Base-by-base conservation (phyloP, 805 yeast species). In the Yarrowia bubula region DNA sequence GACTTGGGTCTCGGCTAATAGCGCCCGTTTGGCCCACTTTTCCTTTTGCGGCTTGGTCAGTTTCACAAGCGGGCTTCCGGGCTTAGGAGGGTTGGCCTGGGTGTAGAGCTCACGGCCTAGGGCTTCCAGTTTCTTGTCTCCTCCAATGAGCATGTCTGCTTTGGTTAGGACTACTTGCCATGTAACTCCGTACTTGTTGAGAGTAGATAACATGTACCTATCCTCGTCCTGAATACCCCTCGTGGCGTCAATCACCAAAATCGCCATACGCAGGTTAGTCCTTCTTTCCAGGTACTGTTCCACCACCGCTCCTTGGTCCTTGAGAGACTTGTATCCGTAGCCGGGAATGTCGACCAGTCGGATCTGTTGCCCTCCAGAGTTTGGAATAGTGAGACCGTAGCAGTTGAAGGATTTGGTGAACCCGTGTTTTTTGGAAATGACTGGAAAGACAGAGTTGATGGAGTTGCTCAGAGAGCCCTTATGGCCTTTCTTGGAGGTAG, bases 301-400 rank as follows among this genome's bases (percentile, higher is more conserved):
- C 0, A 88, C 88, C 33, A 86, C 80, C 44, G 82, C 76, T 1
- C 97, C 98, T 72, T 92, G 97, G 69, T 79, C 76, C 8, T 71
- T 72, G 14, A 80, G 81, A 15, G 96, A 92, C 67, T 81, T 84
- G 43, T 76, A 81, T 1, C 98, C 98, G 73, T 92, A 92, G 0
- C 98, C 98, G 0, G 98, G 98, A 28, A 91, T 83, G 72, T 92
- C 98, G 1, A 91, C 83, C 3, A 92, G 70, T 67, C 90, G 78
- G 48, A 92, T 77, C 65, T 81, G 77, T 57, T 83, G 83, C 3
- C 88, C 88, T 11, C 89, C 75, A 66, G 85, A 88, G 37, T 58
- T 43, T 9, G 64, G 64, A 15, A 58, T 44, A 41, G 64, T 58
- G 41, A 58, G 43, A n/a, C 64, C 64, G 75, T 81, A 92, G 68